These are phyloP conservation scores for Colletotrichum sp. DNA, from an alignment of 2,329 filamentous ascomycete species.

Conservation along the genomic window DNA sequence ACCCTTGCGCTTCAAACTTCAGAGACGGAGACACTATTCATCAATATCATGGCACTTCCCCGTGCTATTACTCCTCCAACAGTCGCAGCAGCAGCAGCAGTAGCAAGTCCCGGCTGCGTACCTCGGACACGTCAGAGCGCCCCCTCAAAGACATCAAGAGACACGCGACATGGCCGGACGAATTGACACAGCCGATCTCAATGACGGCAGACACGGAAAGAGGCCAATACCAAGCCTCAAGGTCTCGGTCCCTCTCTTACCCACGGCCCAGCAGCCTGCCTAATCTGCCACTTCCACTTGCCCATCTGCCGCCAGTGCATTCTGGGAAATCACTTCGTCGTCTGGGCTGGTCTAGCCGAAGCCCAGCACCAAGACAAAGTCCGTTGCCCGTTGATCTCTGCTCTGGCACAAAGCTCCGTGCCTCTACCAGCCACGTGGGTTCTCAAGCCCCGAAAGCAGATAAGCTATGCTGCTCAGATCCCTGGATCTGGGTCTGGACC, in stretches of 20 bases:
- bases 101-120: background rate
- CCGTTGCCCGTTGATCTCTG: conserved; percentile 14
- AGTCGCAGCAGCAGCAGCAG: background rate
- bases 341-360: background rate
- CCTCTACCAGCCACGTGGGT: conserved; percentile 13
- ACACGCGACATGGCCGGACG: background rate
- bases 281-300: background rate
- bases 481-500: conserved; percentile 5
- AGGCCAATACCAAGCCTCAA: background rate
- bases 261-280: background rate
- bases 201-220: background rate
- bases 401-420: conserved; percentile 15
- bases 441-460: conserved; percentile 3
- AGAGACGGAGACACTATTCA: background rate
- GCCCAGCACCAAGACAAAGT: conserved; percentile 12
- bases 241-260: background rate
- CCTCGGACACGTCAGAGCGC: background rate
- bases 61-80: background rate
- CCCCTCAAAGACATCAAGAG: background rate
- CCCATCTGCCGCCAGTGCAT: background rate
- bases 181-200: background rate
- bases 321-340: conserved; percentile 4
- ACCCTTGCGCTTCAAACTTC: background rate
- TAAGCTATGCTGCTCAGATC: conserved; percentile 17
- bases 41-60: background rate